Conservation (phyloP, 768 basidiomycete species). For the Lactifluus piperatus region DNA sequence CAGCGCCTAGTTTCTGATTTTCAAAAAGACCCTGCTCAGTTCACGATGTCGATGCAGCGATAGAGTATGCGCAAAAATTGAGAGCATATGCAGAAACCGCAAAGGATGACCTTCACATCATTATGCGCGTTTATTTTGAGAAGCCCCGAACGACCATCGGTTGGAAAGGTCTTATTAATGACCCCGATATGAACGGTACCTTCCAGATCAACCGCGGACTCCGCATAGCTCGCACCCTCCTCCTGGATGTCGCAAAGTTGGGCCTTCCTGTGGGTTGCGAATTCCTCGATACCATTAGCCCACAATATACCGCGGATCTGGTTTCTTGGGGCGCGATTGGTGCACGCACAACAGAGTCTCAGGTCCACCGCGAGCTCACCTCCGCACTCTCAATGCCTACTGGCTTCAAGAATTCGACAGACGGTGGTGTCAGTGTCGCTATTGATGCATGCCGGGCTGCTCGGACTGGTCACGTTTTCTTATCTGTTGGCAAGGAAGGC, state of each 20-base stretch:
- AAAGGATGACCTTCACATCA: slow-evolving; percentile 81
- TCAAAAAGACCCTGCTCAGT: slow-evolving; percentile 80
- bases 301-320: slow-evolving; percentile 90
- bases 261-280: slow-evolving; percentile 96
- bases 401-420: slow-evolving; percentile 98
- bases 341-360: slow-evolving; percentile 85
- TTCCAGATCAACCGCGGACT: slow-evolving; percentile 98
- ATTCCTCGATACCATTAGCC: slow-evolving; percentile 72
- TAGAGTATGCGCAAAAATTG: slow-evolving; percentile 79
- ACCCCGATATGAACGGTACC: slow-evolving; percentile 85
- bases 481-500: slow-evolving; percentile 95
- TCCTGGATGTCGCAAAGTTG: slow-evolving; percentile 83
- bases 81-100: slow-evolving; percentile 71
- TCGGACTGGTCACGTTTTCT: slow-evolving; percentile 84
- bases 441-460: slow-evolving; percentile 95
- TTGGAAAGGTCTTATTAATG: slow-evolving; percentile 99
- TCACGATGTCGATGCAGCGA: slow-evolving; percentile 76
- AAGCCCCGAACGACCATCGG: slow-evolving; percentile 95
- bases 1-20: background rate
- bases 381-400: slow-evolving; percentile 91
- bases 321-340: slow-evolving; percentile 97
- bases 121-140: slow-evolving; percentile 99
- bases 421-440: slow-evolving; percentile 85
- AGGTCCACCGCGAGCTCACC: slow-evolving; percentile 85
- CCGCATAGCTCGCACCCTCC: slow-evolving; percentile 74